Evolutionary conservation across 768 basidiomycete species (phyloP).

Genomic region (Serendipita sp.): DNA sequence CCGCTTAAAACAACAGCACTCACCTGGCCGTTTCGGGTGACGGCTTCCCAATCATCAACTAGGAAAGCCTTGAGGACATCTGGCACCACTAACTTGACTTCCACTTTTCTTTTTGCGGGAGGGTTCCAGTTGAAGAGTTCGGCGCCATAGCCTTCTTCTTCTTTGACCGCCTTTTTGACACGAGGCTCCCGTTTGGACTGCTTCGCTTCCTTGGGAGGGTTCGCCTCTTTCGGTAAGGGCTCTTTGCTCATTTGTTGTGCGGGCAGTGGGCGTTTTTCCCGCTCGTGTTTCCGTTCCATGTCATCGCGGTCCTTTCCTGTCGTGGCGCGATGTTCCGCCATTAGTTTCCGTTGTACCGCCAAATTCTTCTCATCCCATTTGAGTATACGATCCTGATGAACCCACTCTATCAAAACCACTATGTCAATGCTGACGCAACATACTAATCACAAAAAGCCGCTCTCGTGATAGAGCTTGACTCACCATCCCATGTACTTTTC

Average conservation of each 20-base stretch:
- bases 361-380: constrained; percentile 75
- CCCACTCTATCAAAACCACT: constrained; percentile 50
- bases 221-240: neutral
- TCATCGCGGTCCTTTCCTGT: constrained; percentile 23
- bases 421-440: neutral
- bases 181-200: neutral
- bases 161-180: constrained; percentile 1
- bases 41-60: constrained; percentile 95
- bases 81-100: constrained; percentile 81
- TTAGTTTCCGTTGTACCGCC: constrained; percentile 55
- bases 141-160: neutral
- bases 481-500: constrained; percentile 68
- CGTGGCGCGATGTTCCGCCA: constrained; percentile 17
- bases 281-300: constrained; percentile 11
- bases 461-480: neutral
- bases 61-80: constrained; percentile 77
- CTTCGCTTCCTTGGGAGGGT: neutral
- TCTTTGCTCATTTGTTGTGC: neutral
- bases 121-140: constrained; percentile 4
- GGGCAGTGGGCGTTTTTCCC: neutral
- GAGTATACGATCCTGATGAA: constrained; percentile 59
- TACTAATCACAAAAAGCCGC: neutral
- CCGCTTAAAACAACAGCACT: constrained; percentile 7
- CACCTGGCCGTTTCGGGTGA: constrained; percentile 89
- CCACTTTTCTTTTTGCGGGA: constrained; percentile 42